Evolutionary conservation across 1,284 basidiomycete genomes (phyloP).

Genomic region (Malassezia pachydermatis): DNA sequence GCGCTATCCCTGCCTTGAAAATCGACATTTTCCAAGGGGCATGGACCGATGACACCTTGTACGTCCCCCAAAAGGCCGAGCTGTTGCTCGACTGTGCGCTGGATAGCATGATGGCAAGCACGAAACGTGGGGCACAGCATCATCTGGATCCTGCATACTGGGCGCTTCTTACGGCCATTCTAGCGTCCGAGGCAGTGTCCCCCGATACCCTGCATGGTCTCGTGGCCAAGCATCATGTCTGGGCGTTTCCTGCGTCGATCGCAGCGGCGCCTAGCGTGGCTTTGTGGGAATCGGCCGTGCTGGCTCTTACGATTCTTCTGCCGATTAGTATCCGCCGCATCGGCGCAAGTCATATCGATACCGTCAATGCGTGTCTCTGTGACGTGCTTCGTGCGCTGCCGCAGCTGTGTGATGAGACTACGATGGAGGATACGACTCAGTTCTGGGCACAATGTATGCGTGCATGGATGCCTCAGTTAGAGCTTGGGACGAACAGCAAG

Average conservation of each 20-base stretch:
- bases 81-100: constrained; percentile 28
- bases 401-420: not conserved
- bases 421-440: not conserved
- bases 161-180: constrained; percentile 20
- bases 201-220: not conserved
- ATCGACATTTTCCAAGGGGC: constrained; percentile 22
- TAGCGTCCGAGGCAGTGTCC: not conserved
- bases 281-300: constrained; percentile 1
- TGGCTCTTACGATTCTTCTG: not conserved
- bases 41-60: constrained; percentile 19
- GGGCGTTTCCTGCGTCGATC: not conserved
- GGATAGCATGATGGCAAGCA: constrained; percentile 22
- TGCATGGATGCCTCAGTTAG: constrained; percentile 23
- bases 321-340: constrained; percentile 7
- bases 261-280: not conserved
- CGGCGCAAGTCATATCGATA: constrained; percentile 30
- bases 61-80: constrained; percentile 28
- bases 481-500: constrained; percentile 30
- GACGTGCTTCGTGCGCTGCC: constrained; percentile 23
- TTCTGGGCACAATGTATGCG: too few species aligned
- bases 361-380: constrained; percentile 25
- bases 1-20: constrained; percentile 3
- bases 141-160: constrained; percentile 19
- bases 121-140: constrained; percentile 14
- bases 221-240: constrained; percentile 7